Percentiles rank a stretch among this genome's conserved stretches.
Conservation (phyloP, 129 eudicot genomes). For the Centrapalus pauciflorus region DNA sequence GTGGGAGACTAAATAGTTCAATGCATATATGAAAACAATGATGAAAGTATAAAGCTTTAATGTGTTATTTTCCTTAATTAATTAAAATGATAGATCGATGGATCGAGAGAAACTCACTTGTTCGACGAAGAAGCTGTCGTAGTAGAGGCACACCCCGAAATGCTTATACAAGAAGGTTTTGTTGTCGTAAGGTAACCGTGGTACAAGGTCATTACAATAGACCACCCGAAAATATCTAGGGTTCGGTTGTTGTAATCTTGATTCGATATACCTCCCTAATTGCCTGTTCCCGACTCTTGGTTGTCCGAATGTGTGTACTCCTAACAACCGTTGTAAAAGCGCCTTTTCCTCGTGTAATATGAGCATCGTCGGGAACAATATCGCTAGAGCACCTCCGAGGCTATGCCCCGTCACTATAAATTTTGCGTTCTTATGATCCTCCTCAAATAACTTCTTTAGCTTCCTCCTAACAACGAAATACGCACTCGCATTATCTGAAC, state of each 20-base stretch:
- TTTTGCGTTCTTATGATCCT: conserved; percentile 66
- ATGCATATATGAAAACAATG: too few species aligned
- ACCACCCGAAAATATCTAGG: conserved; percentile 73
- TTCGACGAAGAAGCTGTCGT: conserved; percentile 54
- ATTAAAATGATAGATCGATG: too few species aligned
- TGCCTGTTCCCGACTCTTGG: conserved; percentile 72
- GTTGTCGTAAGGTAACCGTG: conserved; percentile 86
- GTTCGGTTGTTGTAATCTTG: conserved; percentile 45
- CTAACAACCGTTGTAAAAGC: conserved; percentile 55
- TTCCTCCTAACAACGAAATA: conserved; percentile 51
- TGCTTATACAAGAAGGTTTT: conserved; percentile 90
- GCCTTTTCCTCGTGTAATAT: conserved; percentile 57
- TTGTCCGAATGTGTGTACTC: conserved; percentile 86
- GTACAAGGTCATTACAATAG: conserved; percentile 86
- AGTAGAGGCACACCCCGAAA: conserved; percentile 83
- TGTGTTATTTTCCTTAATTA: too few species aligned
- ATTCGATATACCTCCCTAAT: conserved; percentile 65
- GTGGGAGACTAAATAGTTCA: too few species aligned
- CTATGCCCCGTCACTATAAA: conserved; percentile 91
- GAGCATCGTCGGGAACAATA: conserved; percentile 64
- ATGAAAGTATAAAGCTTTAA: too few species aligned
- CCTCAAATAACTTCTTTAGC: conserved; percentile 46
- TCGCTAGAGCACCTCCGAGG: conserved; percentile 92
- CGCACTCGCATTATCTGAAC: too few species aligned
- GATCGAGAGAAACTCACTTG: conserved; percentile 61